Percentiles rank a stretch among this genome's conserved stretches.
Conservation (phyloP, 2,329 filamentous ascomycete genomes). For the Microcera coccophila region DNA sequence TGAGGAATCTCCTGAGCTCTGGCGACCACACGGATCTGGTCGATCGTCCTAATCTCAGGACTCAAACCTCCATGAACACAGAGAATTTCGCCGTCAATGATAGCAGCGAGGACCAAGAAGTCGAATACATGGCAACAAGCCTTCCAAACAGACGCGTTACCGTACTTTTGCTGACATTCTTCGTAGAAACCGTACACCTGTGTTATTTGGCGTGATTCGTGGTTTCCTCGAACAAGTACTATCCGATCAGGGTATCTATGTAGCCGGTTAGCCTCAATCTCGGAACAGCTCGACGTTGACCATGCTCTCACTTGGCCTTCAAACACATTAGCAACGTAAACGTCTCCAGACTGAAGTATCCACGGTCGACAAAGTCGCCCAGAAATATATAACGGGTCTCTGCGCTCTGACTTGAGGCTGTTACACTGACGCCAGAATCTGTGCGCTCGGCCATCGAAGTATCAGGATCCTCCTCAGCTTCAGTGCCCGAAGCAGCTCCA, state of each 20-base stretch:
- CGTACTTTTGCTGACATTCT: conserved; percentile 96
- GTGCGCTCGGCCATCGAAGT: conserved; percentile 28
- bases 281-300: neutral
- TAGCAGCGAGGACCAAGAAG: conserved; percentile 91
- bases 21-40: conserved; percentile 98
- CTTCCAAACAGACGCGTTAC: conserved; percentile 99
- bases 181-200: conserved; percentile 99
- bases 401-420: conserved; percentile 43
- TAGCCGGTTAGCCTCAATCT: conserved; percentile 17
- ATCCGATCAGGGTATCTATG: conserved; percentile 87
- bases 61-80: conserved; percentile 93
- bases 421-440: conserved; percentile 35
- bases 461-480: conserved; percentile 33
- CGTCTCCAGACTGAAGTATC: conserved; percentile 96
- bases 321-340: conserved; percentile 96
- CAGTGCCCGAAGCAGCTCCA: conserved; percentile 44
- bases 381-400: conserved; percentile 57
- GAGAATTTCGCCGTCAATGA: conserved; percentile 97
- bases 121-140: conserved; percentile 99
- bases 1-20: conserved; percentile 97
- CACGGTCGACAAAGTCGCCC: conserved; percentile 95
- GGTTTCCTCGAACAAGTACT: conserved; percentile 93
- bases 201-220: conserved; percentile 95
- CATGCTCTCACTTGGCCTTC: conserved; percentile 59
- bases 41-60: conserved; percentile 91